Evolutionary conservation across 495 filamentous ascomycete genomes (phyloP).

Genomic region (Podospora pseudopauciseta): DNA sequence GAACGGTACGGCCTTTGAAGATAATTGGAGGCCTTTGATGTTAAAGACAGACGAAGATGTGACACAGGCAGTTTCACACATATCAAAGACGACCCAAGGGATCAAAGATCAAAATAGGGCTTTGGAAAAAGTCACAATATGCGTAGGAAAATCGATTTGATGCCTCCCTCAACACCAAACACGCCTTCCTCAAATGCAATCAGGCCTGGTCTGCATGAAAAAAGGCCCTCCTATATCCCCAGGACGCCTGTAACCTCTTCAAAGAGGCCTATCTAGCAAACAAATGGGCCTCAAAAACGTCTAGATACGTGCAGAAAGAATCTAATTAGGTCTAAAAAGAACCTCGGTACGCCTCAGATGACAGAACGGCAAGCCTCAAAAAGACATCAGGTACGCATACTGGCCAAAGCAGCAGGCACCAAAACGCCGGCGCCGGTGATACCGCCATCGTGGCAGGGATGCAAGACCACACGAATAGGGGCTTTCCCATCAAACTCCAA

Average conservation of each 20-base stretch:
- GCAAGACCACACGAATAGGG: constrained; percentile 59
- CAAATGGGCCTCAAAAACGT: neutral
- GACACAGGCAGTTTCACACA: too few species aligned
- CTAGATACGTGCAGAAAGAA: neutral
- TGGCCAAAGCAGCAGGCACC: constrained; percentile 49
- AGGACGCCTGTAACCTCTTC: neutral
- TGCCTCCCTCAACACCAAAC: neutral
- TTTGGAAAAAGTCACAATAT: neutral
- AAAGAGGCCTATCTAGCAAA: neutral
- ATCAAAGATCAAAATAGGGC: neutral
- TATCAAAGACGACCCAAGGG: neutral
- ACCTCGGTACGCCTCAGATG: neutral
- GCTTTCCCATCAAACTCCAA: constrained; percentile 51
- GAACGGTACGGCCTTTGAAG: neutral
- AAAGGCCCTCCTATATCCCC: neutral
- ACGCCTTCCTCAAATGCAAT: neutral
- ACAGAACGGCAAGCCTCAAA: neutral
- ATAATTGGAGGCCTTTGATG: too few species aligned
- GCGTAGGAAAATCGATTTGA: neutral
- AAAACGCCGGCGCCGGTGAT: constrained; percentile 74
- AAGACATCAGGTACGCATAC: constrained; percentile 3
- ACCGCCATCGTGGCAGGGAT: constrained; percentile 70
- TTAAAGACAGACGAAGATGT: too few species aligned
- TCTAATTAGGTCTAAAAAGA: neutral
- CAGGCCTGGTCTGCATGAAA: neutral